Evolutionary conservation across 164 flowering plant genomes (phyloP).

Genomic region (Nelumbo lutea): DNA sequence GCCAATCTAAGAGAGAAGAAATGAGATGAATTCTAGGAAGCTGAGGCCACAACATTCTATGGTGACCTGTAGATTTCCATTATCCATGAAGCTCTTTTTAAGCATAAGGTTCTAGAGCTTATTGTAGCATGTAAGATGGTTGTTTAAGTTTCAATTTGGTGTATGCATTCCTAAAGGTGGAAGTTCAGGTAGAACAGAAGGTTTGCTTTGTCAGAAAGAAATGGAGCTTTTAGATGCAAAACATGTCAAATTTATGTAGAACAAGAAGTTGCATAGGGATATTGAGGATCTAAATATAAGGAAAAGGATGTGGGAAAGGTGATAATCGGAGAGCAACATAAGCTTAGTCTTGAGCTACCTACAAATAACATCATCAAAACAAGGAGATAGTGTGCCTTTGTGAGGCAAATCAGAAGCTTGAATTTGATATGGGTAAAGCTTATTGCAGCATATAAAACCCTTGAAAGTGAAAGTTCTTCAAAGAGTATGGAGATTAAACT

Average conservation of each 20-base stretch:
- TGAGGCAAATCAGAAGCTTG: conserved; percentile 38
- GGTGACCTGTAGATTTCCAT: conserved; percentile 37
- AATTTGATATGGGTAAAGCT: conserved; percentile 41
- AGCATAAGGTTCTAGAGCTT: conserved; percentile 65
- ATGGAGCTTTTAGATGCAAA: conserved; percentile 21
- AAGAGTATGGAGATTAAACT: conserved; percentile 30
- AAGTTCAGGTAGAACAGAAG: conserved; percentile 2
- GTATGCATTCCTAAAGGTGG: too few species aligned
- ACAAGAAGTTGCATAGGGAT: conserved; percentile 33
- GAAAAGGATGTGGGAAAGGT: conserved; percentile 31
- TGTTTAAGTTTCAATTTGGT: too few species aligned
- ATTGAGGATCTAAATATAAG: conserved; percentile 38
- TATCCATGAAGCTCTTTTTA: conserved; percentile 30
- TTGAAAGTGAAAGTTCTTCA: conserved; percentile 15
- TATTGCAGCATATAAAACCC: conserved; percentile 40
- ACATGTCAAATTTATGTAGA: conserved; percentile 33
- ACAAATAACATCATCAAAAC: conserved; percentile 25
- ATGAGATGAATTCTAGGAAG: conserved; percentile 70
- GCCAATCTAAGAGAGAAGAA: conserved; percentile 31
- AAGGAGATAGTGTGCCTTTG: conserved; percentile 44
- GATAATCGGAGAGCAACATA: conserved; percentile 30
- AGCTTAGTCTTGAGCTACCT: conserved; percentile 31
- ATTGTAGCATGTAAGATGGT: conserved; percentile 6
- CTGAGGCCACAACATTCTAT: conserved; percentile 65
- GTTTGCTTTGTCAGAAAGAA: conserved; percentile 38